These are phyloP conservation scores for Cadophora luteo-olivacea DNA, from an alignment of 2,329 filamentous ascomycete species.

Conservation along the genomic window DNA sequence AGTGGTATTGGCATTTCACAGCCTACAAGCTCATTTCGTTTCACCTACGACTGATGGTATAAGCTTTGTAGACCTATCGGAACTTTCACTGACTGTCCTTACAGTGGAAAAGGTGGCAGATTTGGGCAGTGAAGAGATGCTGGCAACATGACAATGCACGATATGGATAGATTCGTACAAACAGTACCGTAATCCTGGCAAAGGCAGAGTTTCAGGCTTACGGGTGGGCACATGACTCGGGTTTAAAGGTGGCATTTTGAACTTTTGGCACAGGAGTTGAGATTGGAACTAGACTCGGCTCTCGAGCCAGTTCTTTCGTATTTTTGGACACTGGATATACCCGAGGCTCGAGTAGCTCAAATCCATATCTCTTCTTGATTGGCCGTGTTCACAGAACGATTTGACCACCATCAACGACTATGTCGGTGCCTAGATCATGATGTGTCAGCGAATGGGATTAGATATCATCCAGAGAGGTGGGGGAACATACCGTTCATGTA, in stretches of 20 bases:
- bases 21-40: too few species aligned
- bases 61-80: neutral
- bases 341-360: neutral
- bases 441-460: neutral
- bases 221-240: neutral
- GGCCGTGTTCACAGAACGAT: constrained; percentile 28
- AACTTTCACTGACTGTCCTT: neutral
- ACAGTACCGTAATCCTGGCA: neutral
- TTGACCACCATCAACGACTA: constrained; percentile 67
- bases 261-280: neutral
- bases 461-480: neutral
- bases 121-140: constrained; percentile 58
- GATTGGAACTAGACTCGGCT: neutral
- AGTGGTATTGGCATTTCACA: neutral
- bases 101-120: constrained; percentile 60
- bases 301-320: neutral
- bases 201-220: neutral
- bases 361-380: neutral
- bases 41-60: too few species aligned
- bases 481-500: constrained; percentile 62
- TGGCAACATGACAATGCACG: constrained; percentile 25
- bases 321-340: neutral
- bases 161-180: constrained; percentile 13
- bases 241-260: neutral
- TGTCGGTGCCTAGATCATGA: constrained; percentile 58